Base-by-base conservation (phyloP, 257 asterid genomes). In the Primulina tabacum region DNA sequence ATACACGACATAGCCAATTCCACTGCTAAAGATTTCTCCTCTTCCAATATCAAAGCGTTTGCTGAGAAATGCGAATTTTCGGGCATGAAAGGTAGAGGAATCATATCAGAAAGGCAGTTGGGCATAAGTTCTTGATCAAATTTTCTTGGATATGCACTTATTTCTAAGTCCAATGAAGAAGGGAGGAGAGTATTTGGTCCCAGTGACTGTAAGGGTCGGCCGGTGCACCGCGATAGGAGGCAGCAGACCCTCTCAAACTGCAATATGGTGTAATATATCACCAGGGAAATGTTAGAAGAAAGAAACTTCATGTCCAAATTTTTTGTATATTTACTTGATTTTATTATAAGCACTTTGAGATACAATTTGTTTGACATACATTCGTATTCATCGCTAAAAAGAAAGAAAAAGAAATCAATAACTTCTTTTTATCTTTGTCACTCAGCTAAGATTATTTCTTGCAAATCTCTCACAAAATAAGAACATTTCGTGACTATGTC, bases 241-340 rank as follows among this genome's bases (percentile, higher is more conserved):
- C 84, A 81, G 77, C 95, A 93, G 16, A 87, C 77, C 0, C 96
- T 87, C 26, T 88, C 97, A 29, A 82, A 80, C 99, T 90, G 92
- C 24, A 55, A 21, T 5, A 8, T 21, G 32, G 4, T 47, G 7
- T 47, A 9, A 18, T 4, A 9, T 14, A 30, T 61, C 16, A 29
- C 26, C 50, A 14, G 8, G 17, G 30, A 18, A 8, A 7, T 2
- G 24, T 34, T n/a, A 24, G 6, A 33, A 62, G 11, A 5, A 61
- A 65, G 69, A 40, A 43, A 2, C 56, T 4, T 47, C 56, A 47
- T 14, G 20, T 47, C 56, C 56, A 38, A 64, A 20, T 8, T 2
- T 35, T 12, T 4, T 28, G 4, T 60, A 28, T 9, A 60, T 60
- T 60, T 10, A 38, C 10, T 38, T 38, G 50, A 43, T n/a, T n/a